phyloP scores from a whole-genome alignment of 352 stramenopile genomes.

The Phytophthora crassamura region DNA sequence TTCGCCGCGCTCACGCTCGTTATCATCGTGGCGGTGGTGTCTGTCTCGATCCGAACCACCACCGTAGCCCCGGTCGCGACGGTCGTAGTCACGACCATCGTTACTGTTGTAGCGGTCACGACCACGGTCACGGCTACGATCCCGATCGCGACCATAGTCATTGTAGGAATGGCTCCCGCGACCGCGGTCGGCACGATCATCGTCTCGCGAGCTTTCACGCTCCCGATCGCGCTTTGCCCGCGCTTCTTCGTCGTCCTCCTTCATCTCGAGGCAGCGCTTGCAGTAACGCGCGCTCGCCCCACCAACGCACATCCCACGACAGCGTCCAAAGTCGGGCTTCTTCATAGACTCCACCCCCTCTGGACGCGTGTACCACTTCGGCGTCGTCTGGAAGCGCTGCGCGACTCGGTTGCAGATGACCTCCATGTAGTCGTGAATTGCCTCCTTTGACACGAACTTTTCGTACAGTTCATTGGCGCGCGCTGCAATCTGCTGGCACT shows the following conservation, averaged over 20 bases:
- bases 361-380: slow-evolving; percentile 72
- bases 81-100: slow-evolving; percentile 32
- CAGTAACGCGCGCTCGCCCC: slow-evolving; percentile 64
- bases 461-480: slow-evolving; percentile 96
- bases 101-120: slow-evolving; percentile 38
- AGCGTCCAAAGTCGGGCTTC: slow-evolving; percentile 62
- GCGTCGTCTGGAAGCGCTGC: slow-evolving; percentile 79
- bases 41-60: slow-evolving; percentile 33
- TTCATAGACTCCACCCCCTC: slow-evolving; percentile 60
- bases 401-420: slow-evolving; percentile 95
- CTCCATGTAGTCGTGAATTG: slow-evolving; percentile 98
- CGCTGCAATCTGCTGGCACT: slow-evolving; percentile 96
- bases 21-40: slow-evolving; percentile 37
- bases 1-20: slow-evolving; percentile 39
- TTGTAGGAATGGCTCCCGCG: slow-evolving; percentile 33
- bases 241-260: slow-evolving; percentile 60
- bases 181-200: slow-evolving; percentile 27
- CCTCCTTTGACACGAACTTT: slow-evolving; percentile 90
- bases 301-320: slow-evolving; percentile 64
- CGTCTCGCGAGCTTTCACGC: slow-evolving; percentile 29
- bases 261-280: slow-evolving; percentile 75
- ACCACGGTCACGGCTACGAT: slow-evolving; percentile 21
- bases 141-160: slow-evolving; percentile 28
- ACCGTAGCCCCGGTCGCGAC: slow-evolving; percentile 37
- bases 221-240: slow-evolving; percentile 29